phyloP scores from a whole-genome alignment of 192 early-diverging fungal genomes.

The Coemansia sp. region DNA sequence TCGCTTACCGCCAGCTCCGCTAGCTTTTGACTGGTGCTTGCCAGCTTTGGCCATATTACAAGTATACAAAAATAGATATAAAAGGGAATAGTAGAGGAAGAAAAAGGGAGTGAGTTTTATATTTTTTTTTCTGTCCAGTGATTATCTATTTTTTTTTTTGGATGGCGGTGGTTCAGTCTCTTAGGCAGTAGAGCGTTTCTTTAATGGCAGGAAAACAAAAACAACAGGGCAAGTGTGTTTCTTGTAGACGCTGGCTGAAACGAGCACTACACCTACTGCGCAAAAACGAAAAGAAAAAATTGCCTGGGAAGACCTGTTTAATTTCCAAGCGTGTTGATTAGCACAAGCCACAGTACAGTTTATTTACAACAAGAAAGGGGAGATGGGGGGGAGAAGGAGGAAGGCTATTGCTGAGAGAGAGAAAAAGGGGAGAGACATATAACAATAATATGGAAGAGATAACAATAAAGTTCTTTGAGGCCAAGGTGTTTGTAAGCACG shows the following conservation, averaged over 20 bases:
- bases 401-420: too few species aligned
- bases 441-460: too few species aligned
- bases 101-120: not conserved
- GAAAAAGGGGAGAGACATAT: too few species aligned
- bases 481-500: too few species aligned
- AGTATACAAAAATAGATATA: slow-evolving; percentile 1
- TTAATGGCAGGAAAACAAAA: not conserved
- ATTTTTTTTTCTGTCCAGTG: not conserved
- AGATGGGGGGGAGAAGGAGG: too few species aligned
- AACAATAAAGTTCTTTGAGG: too few species aligned
- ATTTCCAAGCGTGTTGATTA: too few species aligned
- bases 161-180: too few species aligned
- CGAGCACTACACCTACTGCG: not conserved
- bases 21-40: not conserved
- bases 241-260: not conserved
- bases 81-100: not conserved
- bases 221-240: not conserved
- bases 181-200: not conserved
- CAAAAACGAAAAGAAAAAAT: not conserved
- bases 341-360: too few species aligned
- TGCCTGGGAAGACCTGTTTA: too few species aligned
- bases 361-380: too few species aligned
- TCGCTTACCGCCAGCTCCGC: slow-evolving; percentile 1
- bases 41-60: not conserved
- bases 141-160: slow-evolving; percentile 2